These are phyloP conservation scores for Aspergillus jensenii DNA, from an alignment of 2,329 filamentous ascomycete species.

Conservation along the genomic window DNA sequence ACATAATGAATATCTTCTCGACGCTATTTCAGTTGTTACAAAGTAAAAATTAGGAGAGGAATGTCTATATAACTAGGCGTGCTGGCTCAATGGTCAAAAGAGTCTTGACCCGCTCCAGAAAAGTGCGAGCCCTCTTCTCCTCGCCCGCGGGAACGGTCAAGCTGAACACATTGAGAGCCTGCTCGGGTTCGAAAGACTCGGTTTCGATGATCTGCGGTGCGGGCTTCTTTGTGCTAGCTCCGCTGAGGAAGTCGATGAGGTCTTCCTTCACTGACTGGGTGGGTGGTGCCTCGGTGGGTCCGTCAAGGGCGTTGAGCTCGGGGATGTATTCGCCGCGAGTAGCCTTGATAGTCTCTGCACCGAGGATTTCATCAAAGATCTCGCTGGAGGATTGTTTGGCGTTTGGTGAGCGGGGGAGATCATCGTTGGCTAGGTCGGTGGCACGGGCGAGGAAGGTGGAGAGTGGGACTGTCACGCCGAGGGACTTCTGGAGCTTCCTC, in stretches of 20 bases:
- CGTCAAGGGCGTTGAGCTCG: slow-evolving; percentile 60
- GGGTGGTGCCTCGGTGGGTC: slow-evolving; percentile 28
- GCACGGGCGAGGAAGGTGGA: slow-evolving; percentile 86
- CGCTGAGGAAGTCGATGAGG: slow-evolving; percentile 78
- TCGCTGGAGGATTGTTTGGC: slow-evolving; percentile 72
- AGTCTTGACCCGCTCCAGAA: slow-evolving; percentile 81
- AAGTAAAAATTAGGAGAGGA: background rate
- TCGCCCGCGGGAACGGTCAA: slow-evolving; percentile 77
- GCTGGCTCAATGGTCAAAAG: slow-evolving; percentile 80
- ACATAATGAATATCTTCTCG: slow-evolving; percentile 1
- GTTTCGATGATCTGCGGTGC: slow-evolving; percentile 22
- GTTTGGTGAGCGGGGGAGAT: slow-evolving; percentile 67
- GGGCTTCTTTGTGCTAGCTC: slow-evolving; percentile 28
- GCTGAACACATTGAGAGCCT: slow-evolving; percentile 74
- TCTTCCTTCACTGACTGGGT: slow-evolving; percentile 59
- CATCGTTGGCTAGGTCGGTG: slow-evolving; percentile 81
- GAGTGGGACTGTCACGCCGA: slow-evolving; percentile 79
- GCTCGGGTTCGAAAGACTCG: slow-evolving; percentile 12
- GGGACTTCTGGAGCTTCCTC: slow-evolving; percentile 71
- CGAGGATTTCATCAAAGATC: slow-evolving; percentile 86
- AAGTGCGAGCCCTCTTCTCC: slow-evolving; percentile 75
- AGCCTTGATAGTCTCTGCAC: slow-evolving; percentile 46
- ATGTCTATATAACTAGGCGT: slow-evolving; percentile 60
- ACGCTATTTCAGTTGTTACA: slow-evolving; percentile 10
- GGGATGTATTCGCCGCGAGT: slow-evolving; percentile 68